Base-by-base conservation (phyloP, 2,329 filamentous ascomycete species). In the Elsinoe batatas region DNA sequence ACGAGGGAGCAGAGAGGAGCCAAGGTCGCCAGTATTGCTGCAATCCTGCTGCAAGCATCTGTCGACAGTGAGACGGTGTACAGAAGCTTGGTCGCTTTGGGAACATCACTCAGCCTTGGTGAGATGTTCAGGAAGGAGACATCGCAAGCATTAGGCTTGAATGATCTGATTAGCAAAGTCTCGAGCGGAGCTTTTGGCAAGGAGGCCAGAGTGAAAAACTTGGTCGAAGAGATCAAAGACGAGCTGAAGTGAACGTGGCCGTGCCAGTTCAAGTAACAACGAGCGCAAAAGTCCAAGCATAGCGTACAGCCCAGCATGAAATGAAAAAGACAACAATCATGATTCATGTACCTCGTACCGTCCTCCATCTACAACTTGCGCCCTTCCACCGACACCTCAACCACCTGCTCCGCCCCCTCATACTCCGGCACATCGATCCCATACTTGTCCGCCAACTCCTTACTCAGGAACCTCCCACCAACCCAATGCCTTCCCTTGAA, bases 401-500 rank as follows among this genome's bases (percentile, higher is more conserved):
- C 85, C 62, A 96, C 77, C 71, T 97, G 93, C 70, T 97, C 91
- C 61, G 93, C 73, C 0, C 91, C 93, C 63, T 85, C 76, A 70
- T 96, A 98, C 60, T 80, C 73, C 4, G 91, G 91, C 54, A 95
- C 69, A 63, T 93, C 86, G 59, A 98, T 78, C 46, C 82, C 81
- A 72, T 95, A 98, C 72, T 93, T 96, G 63, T 85, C 80, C 33
- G 89, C 86, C 64, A 96, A 83, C 53, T 78, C 76, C 54, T 82
- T 81, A 17, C 86, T 82, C 65, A 98, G 78, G 65, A 98, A 98
- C 58, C 88, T 87, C 55, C 93, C 93, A 6, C 93, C 93, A 56
- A 98, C 71, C 66, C 97, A 98, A 74, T 98, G 93, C 46, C 88
- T 81, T 1, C 91, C 93, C 60, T 76, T 82, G 69, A 95, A 98